Evolutionary conservation across 2,329 filamentous ascomycete genomes (phyloP).

Genomic region (Orbilia oligospora): DNA sequence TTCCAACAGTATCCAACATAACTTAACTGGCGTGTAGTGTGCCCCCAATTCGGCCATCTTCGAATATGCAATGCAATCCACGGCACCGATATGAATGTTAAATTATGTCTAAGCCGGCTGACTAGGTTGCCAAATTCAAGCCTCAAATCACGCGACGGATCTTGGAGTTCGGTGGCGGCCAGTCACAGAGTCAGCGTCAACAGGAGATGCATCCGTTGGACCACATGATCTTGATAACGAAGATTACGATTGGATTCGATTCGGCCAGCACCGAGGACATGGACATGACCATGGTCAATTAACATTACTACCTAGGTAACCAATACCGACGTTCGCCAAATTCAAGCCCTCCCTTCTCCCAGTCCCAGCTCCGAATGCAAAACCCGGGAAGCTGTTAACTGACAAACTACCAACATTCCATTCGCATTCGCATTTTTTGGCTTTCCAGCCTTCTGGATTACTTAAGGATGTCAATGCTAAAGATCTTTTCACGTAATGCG

Average conservation of each 20-base stretch:
- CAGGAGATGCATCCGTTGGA: constrained; percentile 28
- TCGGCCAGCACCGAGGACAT: constrained; percentile 56
- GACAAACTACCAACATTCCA: constrained; percentile 1
- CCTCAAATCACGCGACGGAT: constrained; percentile 57
- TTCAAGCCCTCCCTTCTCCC: neutral
- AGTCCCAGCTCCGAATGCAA: too few relatives aligned
- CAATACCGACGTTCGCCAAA: constrained; percentile 12
- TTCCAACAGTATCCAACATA: constrained; percentile 23
- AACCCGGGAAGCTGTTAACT: neutral
- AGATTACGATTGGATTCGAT: too few relatives aligned
- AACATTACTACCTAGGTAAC: too few relatives aligned
- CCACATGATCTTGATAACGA: constrained; percentile 48
- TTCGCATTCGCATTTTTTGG: constrained; percentile 7
- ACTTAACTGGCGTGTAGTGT: neutral
- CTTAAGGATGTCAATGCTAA: constrained; percentile 9
- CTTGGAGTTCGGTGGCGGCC: constrained; percentile 18
- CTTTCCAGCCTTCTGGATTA: constrained; percentile 21
- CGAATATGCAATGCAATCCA: too few relatives aligned
- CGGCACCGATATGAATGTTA: too few relatives aligned
- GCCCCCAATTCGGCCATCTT: neutral
- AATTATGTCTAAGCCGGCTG: constrained; percentile 11
- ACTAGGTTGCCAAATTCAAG: constrained; percentile 49
- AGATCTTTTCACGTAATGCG: constrained; percentile 29
- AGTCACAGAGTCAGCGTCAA: constrained; percentile 9
- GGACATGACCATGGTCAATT: too few relatives aligned